Base-by-base conservation (phyloP, 202 grass and related monocot species). In the Musa balbisiana region DNA sequence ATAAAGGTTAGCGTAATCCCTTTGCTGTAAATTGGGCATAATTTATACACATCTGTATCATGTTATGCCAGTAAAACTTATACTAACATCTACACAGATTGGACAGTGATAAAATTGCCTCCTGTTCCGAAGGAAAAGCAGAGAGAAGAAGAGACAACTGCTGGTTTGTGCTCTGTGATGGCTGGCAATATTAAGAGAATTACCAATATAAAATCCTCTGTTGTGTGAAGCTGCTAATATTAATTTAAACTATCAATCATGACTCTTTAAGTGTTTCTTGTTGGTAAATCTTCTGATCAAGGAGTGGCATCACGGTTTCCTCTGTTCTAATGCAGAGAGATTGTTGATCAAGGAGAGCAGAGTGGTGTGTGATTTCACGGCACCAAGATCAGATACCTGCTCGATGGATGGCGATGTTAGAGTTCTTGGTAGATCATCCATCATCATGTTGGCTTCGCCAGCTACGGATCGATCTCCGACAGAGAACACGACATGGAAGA, bases 361-460 rank as follows among this genome's bases (percentile, higher is more conserved):
- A 14, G 13, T 92, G 11, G 51, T 1, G 25, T 96, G 92, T 71
- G 87, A 96, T 66, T 87, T 82, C 50, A 68, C 84, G 21, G 16
- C 62, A 4, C 3, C 49, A 1, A 29, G 68, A 69, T 87, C 84
- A 21, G 75, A 92, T 51, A 68, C 51, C 13, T 96, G 92, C 74
- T 25, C 23, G 25, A 84, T 87, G 81, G 80, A 82, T 58, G 92
- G 89, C 19, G 87, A 96, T 53, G 2, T 92, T 51, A 84, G 85
- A 19, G 73, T 92, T 53, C 69, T 92, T 10, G 87, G 88, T 50
- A 87, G 20, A n/a, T 62, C 65, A 1, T 80, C 33, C 50, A 74
- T 49, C 23, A 86, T 96, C 19, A 75, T 89, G 2, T 73, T 89
- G 3, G 75, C 89, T 10, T 83, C 83, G 1, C 52, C 78, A 1